These are phyloP conservation scores for Termitomyces sp. DNA, from an alignment of 768 basidiomycete genomes.

Conservation along the genomic window DNA sequence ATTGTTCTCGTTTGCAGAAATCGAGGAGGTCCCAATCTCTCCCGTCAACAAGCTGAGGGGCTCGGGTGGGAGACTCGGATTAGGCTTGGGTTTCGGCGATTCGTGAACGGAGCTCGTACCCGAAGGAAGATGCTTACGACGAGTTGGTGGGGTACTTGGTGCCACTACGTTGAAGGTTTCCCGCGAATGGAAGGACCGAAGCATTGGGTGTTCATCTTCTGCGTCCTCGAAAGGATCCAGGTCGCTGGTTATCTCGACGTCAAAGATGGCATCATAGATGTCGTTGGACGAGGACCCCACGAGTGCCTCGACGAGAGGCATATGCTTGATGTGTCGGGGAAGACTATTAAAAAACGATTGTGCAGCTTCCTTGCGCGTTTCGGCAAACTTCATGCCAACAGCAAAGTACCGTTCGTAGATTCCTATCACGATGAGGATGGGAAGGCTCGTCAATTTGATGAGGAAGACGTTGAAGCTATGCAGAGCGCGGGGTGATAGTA, in stretches of 20 bases:
- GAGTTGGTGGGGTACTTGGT: constrained; percentile 18
- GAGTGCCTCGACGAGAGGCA: constrained; percentile 72
- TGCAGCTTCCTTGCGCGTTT: constrained; percentile 48
- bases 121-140: constrained; percentile 19
- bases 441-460: constrained; percentile 82
- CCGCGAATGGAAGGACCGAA: constrained; percentile 36
- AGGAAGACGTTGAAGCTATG: constrained; percentile 84
- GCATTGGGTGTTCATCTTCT: constrained; percentile 38
- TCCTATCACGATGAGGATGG: constrained; percentile 70
- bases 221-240: constrained; percentile 48
- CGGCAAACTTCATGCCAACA: constrained; percentile 45
- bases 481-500: constrained; percentile 72
- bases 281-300: constrained; percentile 68
- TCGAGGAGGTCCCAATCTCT: constrained; percentile 2
- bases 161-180: constrained; percentile 25
- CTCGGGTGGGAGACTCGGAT: constrained; percentile 14
- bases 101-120: constrained; percentile 18
- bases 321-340: constrained; percentile 67
- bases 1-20: constrained; percentile 13
- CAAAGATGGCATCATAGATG: constrained; percentile 77
- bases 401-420: constrained; percentile 75
- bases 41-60: constrained; percentile 18
- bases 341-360: constrained; percentile 60
- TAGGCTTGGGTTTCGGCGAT: constrained; percentile 21
- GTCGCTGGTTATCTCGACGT: constrained; percentile 52